These are phyloP conservation scores for Arachis monticola DNA, from an alignment of 331 rosid species.

Conservation along the genomic window DNA sequence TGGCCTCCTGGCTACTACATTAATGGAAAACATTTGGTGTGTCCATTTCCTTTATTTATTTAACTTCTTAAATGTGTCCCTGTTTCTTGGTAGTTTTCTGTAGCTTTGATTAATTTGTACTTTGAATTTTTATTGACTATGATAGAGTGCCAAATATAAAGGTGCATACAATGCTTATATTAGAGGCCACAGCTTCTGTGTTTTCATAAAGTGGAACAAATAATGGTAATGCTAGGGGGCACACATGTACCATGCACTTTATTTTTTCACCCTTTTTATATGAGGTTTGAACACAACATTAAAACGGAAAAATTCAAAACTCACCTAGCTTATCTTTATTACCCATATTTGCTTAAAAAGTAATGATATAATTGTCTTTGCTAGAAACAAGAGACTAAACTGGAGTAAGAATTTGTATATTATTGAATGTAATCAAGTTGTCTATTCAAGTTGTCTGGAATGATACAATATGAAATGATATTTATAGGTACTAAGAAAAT, in stretches of 20 bases:
- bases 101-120: conserved; percentile 44
- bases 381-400: no score
- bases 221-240: background rate
- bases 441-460: no score
- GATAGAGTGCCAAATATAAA: conserved; percentile 26
- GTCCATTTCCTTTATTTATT: conserved; percentile 34
- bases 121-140: conserved; percentile 32
- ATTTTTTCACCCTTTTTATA: conserved; percentile 10
- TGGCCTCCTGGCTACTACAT: conserved; percentile 47
- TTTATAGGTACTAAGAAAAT: no score
- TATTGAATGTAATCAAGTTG: no score
- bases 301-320: background rate
- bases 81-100: conserved; percentile 44
- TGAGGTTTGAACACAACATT: background rate
- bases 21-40: conserved; percentile 44
- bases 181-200: conserved; percentile 31
- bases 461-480: no score
- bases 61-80: conserved; percentile 38
- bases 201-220: conserved; percentile 48
- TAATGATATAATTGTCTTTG: background rate
- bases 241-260: conserved; percentile 20
- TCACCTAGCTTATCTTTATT: background rate
- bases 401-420: no score
- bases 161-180: conserved; percentile 38
- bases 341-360: background rate